A percentile compares a stretch with the other conserved stretches of the same genome.
Evolutionary conservation across 306 rosid genomes (phyloP).

Genomic region (Castanospermum australe): DNA sequence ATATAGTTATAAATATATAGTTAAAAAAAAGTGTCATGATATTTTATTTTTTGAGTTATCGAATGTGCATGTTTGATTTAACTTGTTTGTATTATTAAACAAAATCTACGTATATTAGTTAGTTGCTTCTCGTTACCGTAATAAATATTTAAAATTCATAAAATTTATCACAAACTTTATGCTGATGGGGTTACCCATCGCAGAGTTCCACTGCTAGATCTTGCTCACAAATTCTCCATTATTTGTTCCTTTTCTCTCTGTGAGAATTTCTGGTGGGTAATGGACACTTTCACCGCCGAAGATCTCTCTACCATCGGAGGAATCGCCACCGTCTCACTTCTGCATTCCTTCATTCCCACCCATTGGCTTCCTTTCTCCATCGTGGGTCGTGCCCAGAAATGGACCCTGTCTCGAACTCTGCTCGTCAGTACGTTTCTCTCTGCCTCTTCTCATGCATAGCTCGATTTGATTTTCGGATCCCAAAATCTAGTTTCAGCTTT

Average conservation of each 20-base stretch:
- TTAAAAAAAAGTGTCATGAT: no score
- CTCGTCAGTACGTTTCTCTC: conserved; percentile 73
- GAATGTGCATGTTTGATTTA: no score
- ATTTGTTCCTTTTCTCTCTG: background rate
- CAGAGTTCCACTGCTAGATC: conserved; percentile 16
- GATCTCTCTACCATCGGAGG: conserved; percentile 98
- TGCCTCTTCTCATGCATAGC: background rate
- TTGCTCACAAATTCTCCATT: background rate
- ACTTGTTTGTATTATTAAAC: no score
- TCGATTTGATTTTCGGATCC: background rate
- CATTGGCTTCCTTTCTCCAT: conserved; percentile 99
- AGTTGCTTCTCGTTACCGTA: no score
- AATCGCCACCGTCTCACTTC: conserved; percentile 93
- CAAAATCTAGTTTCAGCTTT: background rate
- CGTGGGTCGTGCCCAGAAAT: conserved; percentile 98
- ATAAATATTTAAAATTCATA: no score
- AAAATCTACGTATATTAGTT: no score
- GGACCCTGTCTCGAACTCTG: conserved; percentile 93
- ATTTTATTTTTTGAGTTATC: no score
- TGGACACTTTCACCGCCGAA: conserved; percentile 80
- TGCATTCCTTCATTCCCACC: conserved; percentile 96
- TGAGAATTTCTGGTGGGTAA: conserved; percentile 2
- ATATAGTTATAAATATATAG: no score
- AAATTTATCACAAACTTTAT: no score
- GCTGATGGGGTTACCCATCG: conserved; percentile 10